These are phyloP conservation scores for Cudoniella acicularis DNA, from an alignment of 495 filamentous ascomycete species.

Conservation along the genomic window DNA sequence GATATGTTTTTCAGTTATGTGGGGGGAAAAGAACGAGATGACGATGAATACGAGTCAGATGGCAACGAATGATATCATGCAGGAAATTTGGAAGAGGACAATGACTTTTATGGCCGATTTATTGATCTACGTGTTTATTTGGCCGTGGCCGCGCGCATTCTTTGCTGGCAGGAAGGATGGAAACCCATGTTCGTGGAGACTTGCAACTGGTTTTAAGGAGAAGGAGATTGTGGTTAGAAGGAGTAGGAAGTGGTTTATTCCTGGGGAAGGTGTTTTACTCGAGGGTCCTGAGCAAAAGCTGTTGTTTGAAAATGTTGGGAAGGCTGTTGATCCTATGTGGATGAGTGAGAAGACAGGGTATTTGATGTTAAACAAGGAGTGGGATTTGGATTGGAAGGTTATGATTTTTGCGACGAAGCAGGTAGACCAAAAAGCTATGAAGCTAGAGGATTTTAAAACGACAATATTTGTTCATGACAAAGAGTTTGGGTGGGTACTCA, in stretches of 20 bases:
- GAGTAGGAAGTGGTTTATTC: constrained; percentile 51
- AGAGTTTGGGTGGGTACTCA: constrained; percentile 61
- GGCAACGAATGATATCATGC: constrained; percentile 44
- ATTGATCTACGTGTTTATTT: constrained; percentile 61
- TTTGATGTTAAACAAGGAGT: constrained; percentile 70
- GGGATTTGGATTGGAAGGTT: constrained; percentile 73
- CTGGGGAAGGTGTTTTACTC: constrained; percentile 28
- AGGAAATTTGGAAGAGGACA: constrained; percentile 49
- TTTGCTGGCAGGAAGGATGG: constrained; percentile 46
- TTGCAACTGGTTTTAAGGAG: constrained; percentile 62
- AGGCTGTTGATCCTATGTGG: constrained; percentile 58
- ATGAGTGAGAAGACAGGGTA: constrained; percentile 72
- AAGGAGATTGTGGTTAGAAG: constrained; percentile 72
- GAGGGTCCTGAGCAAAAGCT: constrained; percentile 16
- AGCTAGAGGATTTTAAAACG: constrained; percentile 56
- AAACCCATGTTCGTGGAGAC: constrained; percentile 63
- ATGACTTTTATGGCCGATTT: constrained; percentile 67
- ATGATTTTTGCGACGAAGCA: constrained; percentile 68
- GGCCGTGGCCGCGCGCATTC: constrained; percentile 75
- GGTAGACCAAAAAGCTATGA: constrained; percentile 54
- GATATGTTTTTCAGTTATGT: constrained; percentile 52
- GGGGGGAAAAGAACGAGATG: constrained; percentile 53
- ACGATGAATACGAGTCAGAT: constrained; percentile 52
- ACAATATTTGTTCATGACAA: constrained; percentile 64
- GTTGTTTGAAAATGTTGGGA: constrained; percentile 33